These are phyloP conservation scores for Dionaea muscipula DNA, from an alignment of 179 eudicot genomes.

Conservation along the genomic window DNA sequence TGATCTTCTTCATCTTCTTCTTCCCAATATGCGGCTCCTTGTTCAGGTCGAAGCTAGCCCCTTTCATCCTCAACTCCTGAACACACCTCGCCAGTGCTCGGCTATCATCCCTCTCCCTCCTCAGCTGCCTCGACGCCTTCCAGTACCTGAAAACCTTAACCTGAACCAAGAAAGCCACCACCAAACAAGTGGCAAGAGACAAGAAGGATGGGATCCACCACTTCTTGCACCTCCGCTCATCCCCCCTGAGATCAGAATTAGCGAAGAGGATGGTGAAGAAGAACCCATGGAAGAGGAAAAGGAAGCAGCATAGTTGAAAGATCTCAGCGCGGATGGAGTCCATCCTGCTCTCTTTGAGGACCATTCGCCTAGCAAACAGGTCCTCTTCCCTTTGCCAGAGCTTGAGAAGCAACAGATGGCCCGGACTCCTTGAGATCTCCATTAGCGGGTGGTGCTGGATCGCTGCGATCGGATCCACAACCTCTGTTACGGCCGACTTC, in stretches of 20 bases:
- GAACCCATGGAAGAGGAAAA: slow-evolving; percentile 55
- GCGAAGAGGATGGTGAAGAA: slow-evolving; percentile 50
- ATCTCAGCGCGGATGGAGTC: slow-evolving; percentile 38
- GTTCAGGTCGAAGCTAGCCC: slow-evolving; percentile 57
- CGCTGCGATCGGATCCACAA: slow-evolving; percentile 19
- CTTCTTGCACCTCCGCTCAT: slow-evolving; percentile 21
- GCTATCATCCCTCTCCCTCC: slow-evolving; percentile 34
- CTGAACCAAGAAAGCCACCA: slow-evolving; percentile 35
- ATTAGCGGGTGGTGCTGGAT: slow-evolving; percentile 69
- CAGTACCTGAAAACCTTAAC: slow-evolving; percentile 49
- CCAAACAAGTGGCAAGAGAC: slow-evolving; percentile 28
- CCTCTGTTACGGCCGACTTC: slow-evolving; percentile 17
- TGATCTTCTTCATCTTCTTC: slow-evolving; percentile 57
- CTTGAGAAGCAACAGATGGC: slow-evolving; percentile 79
- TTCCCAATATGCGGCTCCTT: slow-evolving; percentile 42
- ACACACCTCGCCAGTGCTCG: slow-evolving; percentile 48
- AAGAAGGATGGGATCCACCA: slow-evolving; percentile 65
- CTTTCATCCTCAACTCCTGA: slow-evolving; percentile 86
- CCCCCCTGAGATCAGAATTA: slow-evolving; percentile 14
- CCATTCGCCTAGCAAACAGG: slow-evolving; percentile 32
- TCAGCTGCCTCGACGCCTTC: slow-evolving; percentile 38
- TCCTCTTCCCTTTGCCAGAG: slow-evolving; percentile 82
- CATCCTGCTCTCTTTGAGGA: slow-evolving; percentile 36
- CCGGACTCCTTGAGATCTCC: slow-evolving; percentile 78
- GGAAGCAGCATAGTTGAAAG: slow-evolving; percentile 54